Evolutionary conservation across 2,329 filamentous ascomycete species (phyloP), one percentile per base, ranked within the genome.

Genomic region (Neobulgaria alba): DNA sequence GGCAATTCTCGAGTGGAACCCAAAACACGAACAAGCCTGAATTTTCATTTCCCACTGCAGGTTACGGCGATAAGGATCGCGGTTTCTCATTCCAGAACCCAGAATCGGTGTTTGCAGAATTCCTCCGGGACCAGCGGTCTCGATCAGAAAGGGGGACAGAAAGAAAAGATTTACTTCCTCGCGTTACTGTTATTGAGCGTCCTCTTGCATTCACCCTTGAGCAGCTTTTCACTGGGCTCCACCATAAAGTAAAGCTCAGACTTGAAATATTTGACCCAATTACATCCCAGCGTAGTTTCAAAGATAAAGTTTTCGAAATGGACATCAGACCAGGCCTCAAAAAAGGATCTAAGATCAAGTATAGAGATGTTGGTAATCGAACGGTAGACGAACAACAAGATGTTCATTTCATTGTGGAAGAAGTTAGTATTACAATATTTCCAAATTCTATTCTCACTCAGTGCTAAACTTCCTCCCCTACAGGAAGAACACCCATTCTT

Each of bases 331-430:
- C 42, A 12, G 42, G 37, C 8, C 26, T 32, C 4, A 33, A 37
- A 15, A 36, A 32, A 15, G 37, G 33, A 10, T 33, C 36, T 2
- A 40, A 40, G 26, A 44, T 44, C 5, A 44, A 44, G n/a, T 40
- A 36, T 19, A 16, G 26, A 4, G 42, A 23, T 5, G 20, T 33
- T 7, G 33, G 42, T 10, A 26, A 36, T 23, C 29, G 8, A 7
- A 17, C 26, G 5, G 34, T 15, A 7, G 29, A 19, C 4, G 4
- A 23, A 2, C 14, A 3, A 9, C 16, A 38, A 29, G 34, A 38
- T 38, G 14, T 42, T 5, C 34, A 42, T 38, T 38, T 42, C 15
- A 42, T 42, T n/a, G 17, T 42, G 19, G 40, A 42, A 29, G 40
- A 38, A 21, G 40, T 42, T 10, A 42, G 34, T 19, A 17, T 10